These are phyloP conservation scores for Cercospora nicotianae DNA, from an alignment of 2,329 filamentous ascomycete species.

Conservation along the genomic window DNA sequence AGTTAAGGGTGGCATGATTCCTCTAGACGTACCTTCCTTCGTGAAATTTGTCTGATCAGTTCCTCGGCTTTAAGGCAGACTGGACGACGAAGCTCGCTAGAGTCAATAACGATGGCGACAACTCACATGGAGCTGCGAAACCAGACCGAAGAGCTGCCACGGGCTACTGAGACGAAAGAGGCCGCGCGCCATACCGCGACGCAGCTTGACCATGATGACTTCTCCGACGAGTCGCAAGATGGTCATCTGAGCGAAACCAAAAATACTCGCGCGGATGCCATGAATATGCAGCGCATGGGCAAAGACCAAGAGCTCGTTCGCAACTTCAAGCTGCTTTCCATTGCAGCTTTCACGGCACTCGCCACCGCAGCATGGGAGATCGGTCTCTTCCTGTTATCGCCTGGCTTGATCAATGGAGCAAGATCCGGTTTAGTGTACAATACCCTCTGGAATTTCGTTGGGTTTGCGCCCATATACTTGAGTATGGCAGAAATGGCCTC, in stretches of 20 bases:
- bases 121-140: neutral
- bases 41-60: neutral
- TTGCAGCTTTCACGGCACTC: conserved; percentile 20
- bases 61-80: neutral
- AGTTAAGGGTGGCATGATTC: neutral
- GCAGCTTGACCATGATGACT: neutral
- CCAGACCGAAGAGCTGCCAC: neutral
- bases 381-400: neutral
- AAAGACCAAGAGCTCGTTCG: conserved; percentile 27
- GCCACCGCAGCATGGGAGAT: conserved; percentile 26
- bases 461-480: conserved; percentile 25
- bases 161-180: neutral
- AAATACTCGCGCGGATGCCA: conserved; percentile 13
- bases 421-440: conserved; percentile 33
- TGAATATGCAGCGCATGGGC: conserved; percentile 24
- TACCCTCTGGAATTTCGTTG: conserved; percentile 29
- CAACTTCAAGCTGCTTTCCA: conserved; percentile 26
- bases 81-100: neutral
- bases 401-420: conserved; percentile 30
- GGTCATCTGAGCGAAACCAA: conserved; percentile 5
- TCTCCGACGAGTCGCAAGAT: neutral
- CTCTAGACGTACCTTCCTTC: neutral
- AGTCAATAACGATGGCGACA: neutral
- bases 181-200: neutral
- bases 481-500: conserved; percentile 36